phyloP scores from a whole-genome alignment of 352 stramenopile species.

The Blastocystis sp. region DNA sequence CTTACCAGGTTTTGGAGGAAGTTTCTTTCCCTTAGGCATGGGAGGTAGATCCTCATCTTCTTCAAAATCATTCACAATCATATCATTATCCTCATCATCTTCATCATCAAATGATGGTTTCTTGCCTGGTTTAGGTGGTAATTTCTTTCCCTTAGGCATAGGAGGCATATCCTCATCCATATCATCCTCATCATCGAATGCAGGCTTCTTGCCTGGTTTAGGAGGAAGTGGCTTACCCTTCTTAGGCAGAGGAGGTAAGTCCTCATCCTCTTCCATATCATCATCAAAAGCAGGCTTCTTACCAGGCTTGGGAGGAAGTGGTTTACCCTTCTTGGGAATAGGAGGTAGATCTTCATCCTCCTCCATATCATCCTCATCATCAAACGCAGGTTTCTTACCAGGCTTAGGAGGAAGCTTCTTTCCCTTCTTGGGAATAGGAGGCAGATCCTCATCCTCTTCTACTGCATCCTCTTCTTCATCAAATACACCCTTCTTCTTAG shows the following conservation, averaged over 20 bases:
- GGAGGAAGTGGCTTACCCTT: slow-evolving; percentile 46
- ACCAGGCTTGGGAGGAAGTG: slow-evolving; percentile 23
- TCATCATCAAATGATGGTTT: neutral
- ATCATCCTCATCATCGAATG: neutral
- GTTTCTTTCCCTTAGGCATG: slow-evolving; percentile 34
- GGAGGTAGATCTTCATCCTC: slow-evolving; percentile 22
- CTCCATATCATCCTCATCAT: slow-evolving; percentile 19
- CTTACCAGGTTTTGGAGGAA: slow-evolving; percentile 3
- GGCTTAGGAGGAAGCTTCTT: slow-evolving; percentile 54
- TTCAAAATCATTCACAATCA: neutral
- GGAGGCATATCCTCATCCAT: neutral
- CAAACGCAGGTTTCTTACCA: neutral
- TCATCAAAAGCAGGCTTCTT: neutral
- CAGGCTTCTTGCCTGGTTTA: neutral
- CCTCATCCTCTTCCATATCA: slow-evolving; percentile 28
- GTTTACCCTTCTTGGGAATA: slow-evolving; percentile 50
- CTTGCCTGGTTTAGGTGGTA: slow-evolving; percentile 22
- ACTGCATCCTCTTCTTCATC: slow-evolving; percentile 15
- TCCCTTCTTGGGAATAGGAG: slow-evolving; percentile 38
- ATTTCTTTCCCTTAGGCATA: slow-evolving; percentile 45
- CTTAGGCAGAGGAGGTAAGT: neutral
- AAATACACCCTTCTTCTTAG: neutral
- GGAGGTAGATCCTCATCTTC: slow-evolving; percentile 13
- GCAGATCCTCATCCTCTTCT: slow-evolving; percentile 26
- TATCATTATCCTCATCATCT: neutral